A percentile compares a stretch with the other conserved stretches of the same genome.
These are phyloP conservation scores for Cadophora luteo-olivacea DNA, from an alignment of 2,329 filamentous ascomycete species.

Conservation along the genomic window DNA sequence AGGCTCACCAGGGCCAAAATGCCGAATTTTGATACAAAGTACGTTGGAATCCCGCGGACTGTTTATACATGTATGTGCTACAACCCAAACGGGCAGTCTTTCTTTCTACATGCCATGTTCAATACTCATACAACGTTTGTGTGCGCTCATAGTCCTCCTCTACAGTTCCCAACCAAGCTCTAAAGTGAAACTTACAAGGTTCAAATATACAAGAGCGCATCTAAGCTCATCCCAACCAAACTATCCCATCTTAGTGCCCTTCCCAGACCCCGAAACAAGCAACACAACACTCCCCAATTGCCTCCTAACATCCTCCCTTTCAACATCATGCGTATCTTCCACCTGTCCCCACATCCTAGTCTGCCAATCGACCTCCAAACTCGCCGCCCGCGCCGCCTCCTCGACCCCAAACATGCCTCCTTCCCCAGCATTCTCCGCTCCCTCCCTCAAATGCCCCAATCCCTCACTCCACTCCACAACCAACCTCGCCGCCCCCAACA, in stretches of 20 bases:
- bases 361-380: conserved; percentile 89
- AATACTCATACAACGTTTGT: too few species aligned
- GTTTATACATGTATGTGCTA: too few species aligned
- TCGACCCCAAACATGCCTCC: conserved; percentile 72
- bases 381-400: conserved; percentile 79
- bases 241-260: neutral
- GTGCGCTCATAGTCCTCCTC: too few species aligned
- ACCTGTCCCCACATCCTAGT: conserved; percentile 93
- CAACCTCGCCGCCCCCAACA: conserved; percentile 78
- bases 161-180: too few species aligned
- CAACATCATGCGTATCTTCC: conserved; percentile 94
- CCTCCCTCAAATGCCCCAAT: conserved; percentile 57
- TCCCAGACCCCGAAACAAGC: conserved; percentile 67
- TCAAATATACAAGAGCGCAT: too few species aligned
- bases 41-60: too few species aligned
- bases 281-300: conserved; percentile 89
- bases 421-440: conserved; percentile 42
- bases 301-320: conserved; percentile 85
- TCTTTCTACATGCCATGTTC: too few species aligned
- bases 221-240: too few species aligned
- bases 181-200: too few species aligned
- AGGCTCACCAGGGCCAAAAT: too few species aligned
- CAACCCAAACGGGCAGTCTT: too few species aligned
- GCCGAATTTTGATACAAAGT: too few species aligned
- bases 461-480: conserved; percentile 88